Percentiles rank a stretch among this genome's conserved stretches.
These are phyloP conservation scores for Phialocephala sp. DNA, from an alignment of 2,329 filamentous ascomycete species.

Conservation along the genomic window DNA sequence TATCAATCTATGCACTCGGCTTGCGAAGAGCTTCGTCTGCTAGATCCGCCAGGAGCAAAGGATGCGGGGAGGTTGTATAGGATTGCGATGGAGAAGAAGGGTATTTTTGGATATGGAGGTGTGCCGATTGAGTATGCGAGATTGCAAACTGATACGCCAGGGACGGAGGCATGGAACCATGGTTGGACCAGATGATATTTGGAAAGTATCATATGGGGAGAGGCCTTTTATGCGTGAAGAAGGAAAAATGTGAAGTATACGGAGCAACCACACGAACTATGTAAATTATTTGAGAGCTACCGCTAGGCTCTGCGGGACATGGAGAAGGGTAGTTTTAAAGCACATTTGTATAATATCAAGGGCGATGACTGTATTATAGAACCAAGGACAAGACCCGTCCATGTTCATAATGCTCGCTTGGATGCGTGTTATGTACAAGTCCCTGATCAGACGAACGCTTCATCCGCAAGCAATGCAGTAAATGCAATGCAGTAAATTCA, in stretches of 20 bases:
- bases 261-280: no score
- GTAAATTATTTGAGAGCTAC: not conserved
- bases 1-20: constrained; percentile 84
- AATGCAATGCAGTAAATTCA: constrained; percentile 12
- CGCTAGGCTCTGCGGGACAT: not conserved
- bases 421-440: constrained; percentile 5
- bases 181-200: constrained; percentile 72
- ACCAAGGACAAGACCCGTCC: not conserved
- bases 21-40: constrained; percentile 79
- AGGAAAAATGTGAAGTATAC: not conserved
- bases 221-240: not conserved
- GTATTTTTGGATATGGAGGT: constrained; percentile 72
- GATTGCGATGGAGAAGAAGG: constrained; percentile 89
- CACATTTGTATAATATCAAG: not conserved
- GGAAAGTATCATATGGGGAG: not conserved
- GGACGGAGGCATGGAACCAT: constrained; percentile 86
- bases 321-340: not conserved
- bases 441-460: constrained; percentile 16
- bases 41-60: constrained; percentile 46
- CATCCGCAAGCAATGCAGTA: constrained; percentile 29
- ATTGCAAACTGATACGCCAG: constrained; percentile 82
- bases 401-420: constrained; percentile 8
- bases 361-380: not conserved
- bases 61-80: constrained; percentile 79
- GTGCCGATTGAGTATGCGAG: constrained; percentile 93